Base-by-base conservation (phyloP, 345 rosid species). In the Boechera stricta region DNA sequence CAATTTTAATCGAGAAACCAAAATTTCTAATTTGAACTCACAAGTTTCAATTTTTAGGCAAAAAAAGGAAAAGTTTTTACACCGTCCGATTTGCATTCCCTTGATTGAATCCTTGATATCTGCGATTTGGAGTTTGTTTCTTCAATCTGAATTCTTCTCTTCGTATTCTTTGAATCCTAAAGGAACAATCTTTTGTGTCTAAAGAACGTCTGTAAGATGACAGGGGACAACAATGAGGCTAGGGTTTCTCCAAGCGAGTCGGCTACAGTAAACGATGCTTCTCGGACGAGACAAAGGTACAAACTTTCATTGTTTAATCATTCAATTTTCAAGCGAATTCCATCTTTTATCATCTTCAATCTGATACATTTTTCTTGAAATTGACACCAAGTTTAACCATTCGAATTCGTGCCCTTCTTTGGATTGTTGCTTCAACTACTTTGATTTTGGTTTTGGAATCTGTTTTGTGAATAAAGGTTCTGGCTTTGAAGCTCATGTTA, bases 221-320 rank as follows among this genome's bases (percentile, higher is more conserved):
- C 82, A 31, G 87, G 80, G 55, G 89, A 85, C 54, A 53, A 73
- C 45, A 72, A 47, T 13, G 74, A 45, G 3, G 38, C 86, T 78
- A 84, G 82, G 82, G 79, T 74, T 85, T 78, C 87, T 67, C 73
- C 83, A 38, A 80, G 57, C 9, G 84, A 78, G 4, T 59, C 84
- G n/a, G 24, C 80, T 64, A 53, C 74, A 21, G 26, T 69, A 10
- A 59, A 71, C 64, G 82, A 83, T 66, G 35, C 76, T 45, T 82
- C 87, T 21, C 87, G 76, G 26, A 80, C 85, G 9, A 83, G 87
- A 79, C 89, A 83, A 81, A 84, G 93, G 92, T 89, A 68, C 18
- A 6, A 1, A 5, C 1, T 33, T 68, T 32, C 1, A 31, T 49
- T 54, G 24, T 10, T 36, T 24, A 41, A 55, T 15, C 31, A 39